phyloP scores from a whole-genome alignment of 2,329 filamentous ascomycete genomes.

The Aspergillus vadensis region DNA sequence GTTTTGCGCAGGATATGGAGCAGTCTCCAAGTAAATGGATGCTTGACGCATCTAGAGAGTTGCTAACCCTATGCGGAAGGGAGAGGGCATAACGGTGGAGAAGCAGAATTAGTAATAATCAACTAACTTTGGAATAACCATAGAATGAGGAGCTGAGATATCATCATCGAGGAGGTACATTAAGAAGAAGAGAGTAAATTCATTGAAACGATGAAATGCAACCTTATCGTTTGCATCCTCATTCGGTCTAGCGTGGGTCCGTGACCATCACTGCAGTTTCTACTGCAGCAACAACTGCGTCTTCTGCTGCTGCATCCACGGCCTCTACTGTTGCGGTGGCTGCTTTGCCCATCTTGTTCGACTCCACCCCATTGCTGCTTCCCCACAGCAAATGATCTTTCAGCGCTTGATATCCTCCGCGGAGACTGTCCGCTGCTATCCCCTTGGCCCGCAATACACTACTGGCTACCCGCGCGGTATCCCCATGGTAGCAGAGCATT shows the following conservation, averaged over 20 bases:
- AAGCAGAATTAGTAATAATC: neutral
- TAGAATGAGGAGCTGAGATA: neutral
- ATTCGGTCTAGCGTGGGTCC: neutral
- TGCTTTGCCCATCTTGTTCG: neutral
- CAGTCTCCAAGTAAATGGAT: neutral
- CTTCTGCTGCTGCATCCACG: neutral
- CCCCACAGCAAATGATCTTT: constrained; percentile 31
- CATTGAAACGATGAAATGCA: neutral
- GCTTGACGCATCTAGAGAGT: neutral
- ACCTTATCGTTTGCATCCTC: neutral
- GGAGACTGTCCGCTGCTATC: constrained; percentile 50
- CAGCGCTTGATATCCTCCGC: constrained; percentile 44
- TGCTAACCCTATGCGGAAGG: neutral
- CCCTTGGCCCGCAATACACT: constrained; percentile 57
- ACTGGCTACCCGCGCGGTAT: constrained; percentile 56
- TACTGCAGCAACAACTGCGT: neutral
- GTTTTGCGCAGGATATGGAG: constrained; percentile 21
- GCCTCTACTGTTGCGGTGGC: neutral
- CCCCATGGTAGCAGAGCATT: constrained; percentile 57
- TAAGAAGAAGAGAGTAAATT: neutral
- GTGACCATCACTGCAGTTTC: neutral
- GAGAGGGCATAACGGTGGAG: neutral
- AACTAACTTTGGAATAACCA: neutral
- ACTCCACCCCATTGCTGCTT: constrained; percentile 17
- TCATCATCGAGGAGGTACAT: neutral